These are phyloP conservation scores for Pseudocercospora eumusae DNA, from an alignment of 2,329 filamentous ascomycete genomes.

Conservation along the genomic window DNA sequence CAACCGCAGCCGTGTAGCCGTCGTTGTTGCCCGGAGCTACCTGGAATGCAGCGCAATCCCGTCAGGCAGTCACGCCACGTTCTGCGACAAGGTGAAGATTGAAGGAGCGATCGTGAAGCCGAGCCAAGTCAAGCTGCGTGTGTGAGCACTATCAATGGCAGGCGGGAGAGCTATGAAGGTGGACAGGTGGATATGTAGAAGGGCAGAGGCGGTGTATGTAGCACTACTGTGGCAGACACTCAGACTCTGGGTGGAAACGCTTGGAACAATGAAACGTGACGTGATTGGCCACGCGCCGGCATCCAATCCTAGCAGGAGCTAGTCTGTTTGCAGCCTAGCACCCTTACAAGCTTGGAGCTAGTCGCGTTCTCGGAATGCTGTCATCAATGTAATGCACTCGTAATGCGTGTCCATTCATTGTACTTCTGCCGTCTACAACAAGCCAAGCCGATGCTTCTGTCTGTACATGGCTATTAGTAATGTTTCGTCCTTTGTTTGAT, in stretches of 20 bases:
- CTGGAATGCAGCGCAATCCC: constrained; percentile 1
- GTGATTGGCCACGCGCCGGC: not conserved
- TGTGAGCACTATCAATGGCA: constrained; percentile 9
- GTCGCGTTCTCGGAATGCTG: not conserved
- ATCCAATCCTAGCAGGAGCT: not conserved
- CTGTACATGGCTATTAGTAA: not conserved
- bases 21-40: constrained; percentile 6
- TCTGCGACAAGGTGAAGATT: not conserved
- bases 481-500: not conserved
- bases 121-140: not conserved
- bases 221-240: not conserved
- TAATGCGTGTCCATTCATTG: not conserved
- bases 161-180: constrained; percentile 4
- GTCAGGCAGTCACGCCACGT: constrained; percentile 6
- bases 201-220: constrained; percentile 9
- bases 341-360: not conserved
- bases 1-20: not conserved
- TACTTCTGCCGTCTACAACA: not conserved
- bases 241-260: not conserved
- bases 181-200: constrained; percentile 9
- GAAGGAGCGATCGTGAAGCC: constrained; percentile 5
- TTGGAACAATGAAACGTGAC: not conserved
- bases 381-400: not conserved
- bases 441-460: not conserved
- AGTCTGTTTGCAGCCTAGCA: not conserved